Conservation (phyloP, 1,139 yeast species). For the Pichia sp. region DNA sequence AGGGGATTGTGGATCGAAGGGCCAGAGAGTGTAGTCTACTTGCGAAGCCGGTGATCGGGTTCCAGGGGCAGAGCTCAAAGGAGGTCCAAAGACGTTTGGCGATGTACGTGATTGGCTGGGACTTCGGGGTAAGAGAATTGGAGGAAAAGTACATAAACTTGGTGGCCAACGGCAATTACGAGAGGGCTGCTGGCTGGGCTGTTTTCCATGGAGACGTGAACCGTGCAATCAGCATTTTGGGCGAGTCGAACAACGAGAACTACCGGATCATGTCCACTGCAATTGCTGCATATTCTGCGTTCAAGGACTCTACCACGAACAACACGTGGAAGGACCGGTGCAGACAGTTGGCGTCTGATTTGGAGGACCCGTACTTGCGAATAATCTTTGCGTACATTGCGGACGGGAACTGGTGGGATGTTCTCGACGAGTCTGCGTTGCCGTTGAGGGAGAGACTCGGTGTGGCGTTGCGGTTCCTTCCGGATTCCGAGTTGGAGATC, state of each 20-base stretch:
- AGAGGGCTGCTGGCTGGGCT: conserved; percentile 98
- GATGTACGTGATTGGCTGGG: conserved; percentile 88
- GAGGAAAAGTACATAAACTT: conserved; percentile 63
- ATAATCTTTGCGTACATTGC: conserved; percentile 93
- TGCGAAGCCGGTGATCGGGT: conserved; percentile 36
- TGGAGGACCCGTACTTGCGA: conserved; percentile 83
- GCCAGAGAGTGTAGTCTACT: conserved; percentile 25
- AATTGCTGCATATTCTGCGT: conserved; percentile 86
- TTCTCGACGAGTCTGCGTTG: conserved; percentile 80
- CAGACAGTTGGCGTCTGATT: conserved; percentile 76
- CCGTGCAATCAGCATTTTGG: conserved; percentile 70
- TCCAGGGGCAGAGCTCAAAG: conserved; percentile 47
- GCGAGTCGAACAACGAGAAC: conserved; percentile 53
- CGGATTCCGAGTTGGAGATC: conserved; percentile 68
- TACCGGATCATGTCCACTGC: conserved; percentile 86
- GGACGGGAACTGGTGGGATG: conserved; percentile 96
- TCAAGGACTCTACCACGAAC: conserved; percentile 44
- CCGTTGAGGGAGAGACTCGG: conserved; percentile 88
- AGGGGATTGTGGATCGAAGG: conserved; percentile 30
- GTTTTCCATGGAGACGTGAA: conserved; percentile 87
- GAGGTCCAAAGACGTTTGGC: conserved; percentile 70
- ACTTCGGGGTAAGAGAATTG: conserved; percentile 69
- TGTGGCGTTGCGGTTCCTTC: conserved; percentile 78
- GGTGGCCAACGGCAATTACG: conserved; percentile 57
- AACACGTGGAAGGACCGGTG: conserved; percentile 95